These are phyloP conservation scores for Fusarium sulawesiense DNA, from an alignment of 2,329 filamentous ascomycete genomes.

Conservation along the genomic window DNA sequence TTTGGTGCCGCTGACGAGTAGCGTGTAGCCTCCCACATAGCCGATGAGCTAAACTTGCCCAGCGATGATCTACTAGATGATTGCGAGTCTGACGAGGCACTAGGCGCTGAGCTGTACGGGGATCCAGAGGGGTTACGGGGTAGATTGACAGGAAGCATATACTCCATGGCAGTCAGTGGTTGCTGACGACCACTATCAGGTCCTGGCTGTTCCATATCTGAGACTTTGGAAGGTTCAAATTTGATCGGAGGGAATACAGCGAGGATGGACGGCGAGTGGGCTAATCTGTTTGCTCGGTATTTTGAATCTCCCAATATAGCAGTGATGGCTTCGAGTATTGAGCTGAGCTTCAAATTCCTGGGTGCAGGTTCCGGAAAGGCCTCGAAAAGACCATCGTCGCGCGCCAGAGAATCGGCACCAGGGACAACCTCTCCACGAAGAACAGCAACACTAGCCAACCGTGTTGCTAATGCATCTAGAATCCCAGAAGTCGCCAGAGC, in stretches of 20 bases:
- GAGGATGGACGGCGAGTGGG: constrained; percentile 75
- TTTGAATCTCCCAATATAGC: constrained; percentile 83
- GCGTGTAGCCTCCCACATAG: constrained; percentile 50
- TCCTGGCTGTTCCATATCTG: constrained; percentile 64
- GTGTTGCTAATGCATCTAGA: constrained; percentile 80
- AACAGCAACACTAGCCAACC: constrained; percentile 77
- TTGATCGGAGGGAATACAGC: constrained; percentile 74
- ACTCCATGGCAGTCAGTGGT: constrained; percentile 63
- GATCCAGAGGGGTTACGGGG: constrained; percentile 45
- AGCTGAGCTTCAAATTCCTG: constrained; percentile 68
- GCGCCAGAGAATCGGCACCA: constrained; percentile 66
- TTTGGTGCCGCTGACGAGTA: constrained; percentile 44
- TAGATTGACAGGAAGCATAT: constrained; percentile 66
- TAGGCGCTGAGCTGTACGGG: constrained; percentile 33
- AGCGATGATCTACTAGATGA: constrained; percentile 46
- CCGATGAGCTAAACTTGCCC: constrained; percentile 46
- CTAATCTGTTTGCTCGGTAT: constrained; percentile 77
- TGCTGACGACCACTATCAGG: constrained; percentile 59
- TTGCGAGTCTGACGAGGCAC: constrained; percentile 43
- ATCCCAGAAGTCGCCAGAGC: constrained; percentile 78
- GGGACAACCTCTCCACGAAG: constrained; percentile 76
- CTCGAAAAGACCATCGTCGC: constrained; percentile 65
- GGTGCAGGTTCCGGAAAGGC: constrained; percentile 72
- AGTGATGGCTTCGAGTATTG: constrained; percentile 80
- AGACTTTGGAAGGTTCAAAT: constrained; percentile 61